Conservation (phyloP, 345 rosid species). For the Arabidopsis suecica region DNA sequence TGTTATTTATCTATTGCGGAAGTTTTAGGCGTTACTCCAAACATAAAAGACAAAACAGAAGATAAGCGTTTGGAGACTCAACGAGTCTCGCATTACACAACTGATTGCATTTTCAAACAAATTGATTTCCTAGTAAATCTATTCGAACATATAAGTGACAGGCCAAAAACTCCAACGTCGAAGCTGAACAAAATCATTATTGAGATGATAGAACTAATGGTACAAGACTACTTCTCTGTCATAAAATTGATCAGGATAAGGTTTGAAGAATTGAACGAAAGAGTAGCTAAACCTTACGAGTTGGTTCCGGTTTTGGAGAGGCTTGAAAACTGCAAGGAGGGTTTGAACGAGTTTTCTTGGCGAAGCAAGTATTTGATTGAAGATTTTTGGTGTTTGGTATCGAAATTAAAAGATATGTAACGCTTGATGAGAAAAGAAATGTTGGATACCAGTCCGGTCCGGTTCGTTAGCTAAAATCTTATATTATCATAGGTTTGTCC, state of each 20-base stretch:
- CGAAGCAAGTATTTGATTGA: slow-evolving; percentile 21
- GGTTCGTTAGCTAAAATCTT: not conserved
- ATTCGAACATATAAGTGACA: slow-evolving; percentile 23
- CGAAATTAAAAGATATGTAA: not conserved
- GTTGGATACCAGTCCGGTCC: not conserved
- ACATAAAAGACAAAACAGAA: slow-evolving; percentile 4
- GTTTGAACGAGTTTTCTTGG: slow-evolving; percentile 36
- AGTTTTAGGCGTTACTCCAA: slow-evolving; percentile 25
- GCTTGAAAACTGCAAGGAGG: slow-evolving; percentile 15
- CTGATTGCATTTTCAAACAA: slow-evolving; percentile 25
- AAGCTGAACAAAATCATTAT: slow-evolving; percentile 18
- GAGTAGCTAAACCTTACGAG: slow-evolving; percentile 3
- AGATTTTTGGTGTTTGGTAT: slow-evolving; percentile 31
- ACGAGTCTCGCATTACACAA: slow-evolving; percentile 26
- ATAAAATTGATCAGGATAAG: slow-evolving; percentile 32
- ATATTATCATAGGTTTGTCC: not conserved
- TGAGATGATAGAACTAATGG: slow-evolving; percentile 3
- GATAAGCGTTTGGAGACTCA: slow-evolving; percentile 20
- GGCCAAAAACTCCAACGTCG: slow-evolving; percentile 9
- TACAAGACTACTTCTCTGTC: slow-evolving; percentile 25
- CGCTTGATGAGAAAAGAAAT: not conserved
- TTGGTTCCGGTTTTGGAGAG: slow-evolving; percentile 21
- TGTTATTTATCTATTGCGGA: slow-evolving; percentile 20
- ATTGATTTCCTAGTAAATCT: slow-evolving; percentile 14
- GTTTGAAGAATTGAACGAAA: slow-evolving; percentile 28